Conservation (phyloP, 805 yeast species). For the Cyberlindnera maritima region DNA sequence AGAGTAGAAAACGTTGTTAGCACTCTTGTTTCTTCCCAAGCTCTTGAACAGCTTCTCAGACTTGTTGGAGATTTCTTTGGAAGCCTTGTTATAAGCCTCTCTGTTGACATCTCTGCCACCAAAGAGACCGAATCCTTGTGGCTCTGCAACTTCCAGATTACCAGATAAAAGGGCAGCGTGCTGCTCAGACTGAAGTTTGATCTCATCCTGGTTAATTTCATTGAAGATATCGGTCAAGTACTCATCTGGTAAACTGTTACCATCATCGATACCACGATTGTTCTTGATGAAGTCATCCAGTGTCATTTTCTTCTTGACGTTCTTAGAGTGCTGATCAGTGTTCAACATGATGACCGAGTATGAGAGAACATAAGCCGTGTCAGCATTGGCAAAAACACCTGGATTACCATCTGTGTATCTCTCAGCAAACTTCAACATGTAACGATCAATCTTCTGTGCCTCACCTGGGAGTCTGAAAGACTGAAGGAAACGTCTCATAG, state of each 20-base stretch:
- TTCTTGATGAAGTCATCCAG: conserved; percentile 81
- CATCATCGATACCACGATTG: conserved; percentile 91
- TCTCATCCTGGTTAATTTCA: conserved; percentile 82
- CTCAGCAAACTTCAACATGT: conserved; percentile 95
- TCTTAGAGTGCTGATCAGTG: conserved; percentile 90
- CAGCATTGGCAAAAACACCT: conserved; percentile 83
- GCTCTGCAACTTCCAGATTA: conserved; percentile 39
- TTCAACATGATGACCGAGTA: conserved; percentile 91
- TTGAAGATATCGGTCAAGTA: conserved; percentile 64
- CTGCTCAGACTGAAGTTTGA: conserved; percentile 88
- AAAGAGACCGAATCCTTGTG: conserved; percentile 51
- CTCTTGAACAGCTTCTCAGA: conserved; percentile 80
- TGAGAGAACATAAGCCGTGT: conserved; percentile 87
- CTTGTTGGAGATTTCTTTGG: conserved; percentile 85
- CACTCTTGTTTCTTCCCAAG: conserved; percentile 46
- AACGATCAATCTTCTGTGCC: conserved; percentile 95
- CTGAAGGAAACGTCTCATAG: conserved; percentile 81
- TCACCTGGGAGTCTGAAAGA: conserved; percentile 95
- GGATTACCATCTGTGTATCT: conserved; percentile 88
- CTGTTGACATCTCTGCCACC: conserved; percentile 67
- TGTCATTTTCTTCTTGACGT: conserved; percentile 84
- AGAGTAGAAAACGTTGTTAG: conserved; percentile 60
- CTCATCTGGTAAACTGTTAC: conserved; percentile 76
- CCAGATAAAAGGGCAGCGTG: conserved; percentile 84
- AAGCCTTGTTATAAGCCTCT: conserved; percentile 90